Evolutionary conservation across 164 flowering plant species (phyloP).

Genomic region (Chimonanthus praecox): DNA sequence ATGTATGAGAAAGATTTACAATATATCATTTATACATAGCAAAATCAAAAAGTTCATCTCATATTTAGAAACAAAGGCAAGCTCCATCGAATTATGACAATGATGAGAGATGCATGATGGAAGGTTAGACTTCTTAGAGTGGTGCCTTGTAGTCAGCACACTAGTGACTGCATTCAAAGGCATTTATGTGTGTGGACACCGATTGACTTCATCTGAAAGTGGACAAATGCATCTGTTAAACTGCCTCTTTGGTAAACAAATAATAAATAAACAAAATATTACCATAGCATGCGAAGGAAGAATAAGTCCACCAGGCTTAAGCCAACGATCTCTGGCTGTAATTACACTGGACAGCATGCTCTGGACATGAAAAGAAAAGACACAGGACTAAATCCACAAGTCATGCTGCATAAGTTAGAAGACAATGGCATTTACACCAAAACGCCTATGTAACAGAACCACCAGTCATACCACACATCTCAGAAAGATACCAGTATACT

Average conservation of each 20-base stretch:
- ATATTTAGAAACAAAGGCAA: too few species aligned
- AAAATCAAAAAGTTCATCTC: too few species aligned
- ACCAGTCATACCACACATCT: not conserved
- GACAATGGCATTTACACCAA: not conserved
- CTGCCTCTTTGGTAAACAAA: not conserved
- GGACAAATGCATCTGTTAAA: not conserved
- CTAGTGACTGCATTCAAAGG: not conserved
- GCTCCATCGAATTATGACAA: too few species aligned
- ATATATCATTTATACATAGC: too few species aligned
- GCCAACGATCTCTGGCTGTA: constrained; percentile 95
- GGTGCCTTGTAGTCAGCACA: not conserved
- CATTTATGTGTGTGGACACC: not conserved
- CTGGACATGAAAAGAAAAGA: constrained; percentile 27
- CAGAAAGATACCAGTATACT: not conserved
- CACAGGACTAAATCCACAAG: not conserved
- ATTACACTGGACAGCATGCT: constrained; percentile 98
- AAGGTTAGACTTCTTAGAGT: not conserved
- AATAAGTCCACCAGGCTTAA: constrained; percentile 94
- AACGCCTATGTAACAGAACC: not conserved
- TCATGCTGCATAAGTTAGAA: not conserved
- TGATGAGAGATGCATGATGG: not conserved
- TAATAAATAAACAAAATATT: constrained; percentile 8
- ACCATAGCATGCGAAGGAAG: constrained; percentile 96
- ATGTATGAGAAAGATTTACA: too few species aligned
- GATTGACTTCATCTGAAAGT: not conserved